Base-by-base conservation (phyloP, 2,329 filamentous ascomycete genomes). In the Passalora sequoiae region DNA sequence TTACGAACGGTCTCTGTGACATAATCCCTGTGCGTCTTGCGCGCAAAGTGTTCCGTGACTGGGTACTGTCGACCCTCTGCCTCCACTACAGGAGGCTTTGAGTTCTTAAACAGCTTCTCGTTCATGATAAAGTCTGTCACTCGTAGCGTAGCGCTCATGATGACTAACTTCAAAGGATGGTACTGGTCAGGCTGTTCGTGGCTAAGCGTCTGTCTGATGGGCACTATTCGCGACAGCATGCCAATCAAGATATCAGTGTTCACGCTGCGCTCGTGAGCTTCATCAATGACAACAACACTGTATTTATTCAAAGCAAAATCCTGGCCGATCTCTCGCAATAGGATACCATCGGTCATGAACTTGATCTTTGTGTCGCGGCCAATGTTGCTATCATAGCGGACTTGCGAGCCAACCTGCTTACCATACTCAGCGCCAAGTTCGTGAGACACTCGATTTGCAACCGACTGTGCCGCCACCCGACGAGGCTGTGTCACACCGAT, bases 221-320 rank as follows among this genome's bases (percentile, higher is more conserved):
- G 87, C 36, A 96, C 86, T 24, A 97, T 89, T 59, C 91, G 81
- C 60, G 89, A 96, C 12, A 97, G 79, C 81, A 98, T 94, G 38
- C 92, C 92, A 54, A 98, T 89, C n/a, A 98, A 70, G 29, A 98
- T 94, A 63, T 98, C 94, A 0, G 94, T 98, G 61, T 98, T 97
- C 58, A 96, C 86, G 59, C 89, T 97, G 57, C 94, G 80, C 65
- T 98, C 92, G 69, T 98, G 92, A 1, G 92, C 92, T 67, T 98
- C 92, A 59, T 98, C 92, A 48, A 98, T 91, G 37, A 98, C 79
- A 40, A 98, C 86, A 10, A 85, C 86, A 0, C 91, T 96, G 65
- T 98, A 98, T 57, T 94, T 94, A 38, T 77, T 80, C 32, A 98
- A 69, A 0, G 87, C 76, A 59, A 97, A 88, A 61, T 98, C 92